Evolutionary conservation across 257 asterid genomes (phyloP).

Genomic region (Rhazya stricta): DNA sequence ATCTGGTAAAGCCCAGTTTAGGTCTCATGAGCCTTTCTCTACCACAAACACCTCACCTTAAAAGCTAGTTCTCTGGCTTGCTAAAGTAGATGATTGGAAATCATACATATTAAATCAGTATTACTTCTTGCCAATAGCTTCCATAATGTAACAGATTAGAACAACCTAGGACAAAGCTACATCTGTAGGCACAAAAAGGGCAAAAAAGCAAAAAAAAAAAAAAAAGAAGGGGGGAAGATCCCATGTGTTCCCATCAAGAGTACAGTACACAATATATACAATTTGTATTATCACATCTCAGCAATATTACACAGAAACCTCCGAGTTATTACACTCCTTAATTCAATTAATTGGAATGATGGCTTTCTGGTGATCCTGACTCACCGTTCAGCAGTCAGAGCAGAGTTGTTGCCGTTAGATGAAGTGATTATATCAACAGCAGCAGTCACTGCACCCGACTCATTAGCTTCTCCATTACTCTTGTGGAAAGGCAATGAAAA

Average conservation of each 20-base stretch:
- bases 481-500: slow-evolving; percentile 20
- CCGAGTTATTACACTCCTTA: slow-evolving; percentile 9
- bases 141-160: neutral
- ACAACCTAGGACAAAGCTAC: too few species aligned
- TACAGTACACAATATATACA: slow-evolving; percentile 13
- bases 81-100: neutral
- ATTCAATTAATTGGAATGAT: neutral
- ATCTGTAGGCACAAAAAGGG: too few species aligned
- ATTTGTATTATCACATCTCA: slow-evolving; percentile 2
- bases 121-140: neutral
- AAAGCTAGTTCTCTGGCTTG: neutral
- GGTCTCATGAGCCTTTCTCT: neutral
- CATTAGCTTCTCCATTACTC: slow-evolving; percentile 53
- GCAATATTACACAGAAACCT: slow-evolving; percentile 2
- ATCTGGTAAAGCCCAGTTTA: neutral
- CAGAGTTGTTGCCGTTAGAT: slow-evolving; percentile 40
- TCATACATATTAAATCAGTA: neutral
- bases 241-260: neutral
- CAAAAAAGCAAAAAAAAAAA: too few species aligned
- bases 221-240: slow-evolving; percentile 1
- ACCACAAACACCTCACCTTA: neutral
- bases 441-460: slow-evolving; percentile 33
- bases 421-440: slow-evolving; percentile 38
- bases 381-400: slow-evolving; percentile 25
- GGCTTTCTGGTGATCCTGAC: neutral